Evolutionary conservation across 768 basidiomycete species (phyloP), one percentile per base, ranked within the genome.

Genomic region (Lactifluus volemus): DNA sequence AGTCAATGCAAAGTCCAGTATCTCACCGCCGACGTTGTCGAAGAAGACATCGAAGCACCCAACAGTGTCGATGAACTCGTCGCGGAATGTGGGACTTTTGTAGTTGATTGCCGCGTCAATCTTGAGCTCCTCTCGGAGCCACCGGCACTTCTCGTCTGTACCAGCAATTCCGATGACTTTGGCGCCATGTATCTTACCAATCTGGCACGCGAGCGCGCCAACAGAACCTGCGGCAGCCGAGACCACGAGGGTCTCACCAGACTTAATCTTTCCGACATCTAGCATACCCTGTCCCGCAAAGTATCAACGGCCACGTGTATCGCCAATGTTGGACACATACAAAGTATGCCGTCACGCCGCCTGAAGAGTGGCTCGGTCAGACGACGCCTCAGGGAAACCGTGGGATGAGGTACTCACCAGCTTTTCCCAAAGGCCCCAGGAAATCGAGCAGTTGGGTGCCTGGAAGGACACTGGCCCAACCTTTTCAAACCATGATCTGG

Each of bases 161-260:
- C 96, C 94, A 0, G 93, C 93, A 67, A 98, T 89, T 12, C 84
- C 96, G 64, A 91, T 84, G 50, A 98, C 94, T 58, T 81, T 86
- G 44, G 89, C 89, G 60, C 88, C 92, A 14, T 78, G 75, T 32
- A 82, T 77, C 72, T 92, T 92, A 50, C 88, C 92, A n/a, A 94
- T 78, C 66, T 94, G 92, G 72, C 92, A 93, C 14, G 79, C 89
- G 58, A 91, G 71, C 9, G 84, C 81, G 19, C 93, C 92, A 8
- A 91, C 89, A 2, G 92, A 85, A 11, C 94, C 95, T 10, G 96
- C 95, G 2, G 95, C 95, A n/a, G 92, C 95, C 1, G 91, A 92
- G n/a, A 87, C 88, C 34, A 98, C 80, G 53, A 96, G 81, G 0
- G 82, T 89, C 63, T 98, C 93, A 10, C 93, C 92, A 1, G 84